A percentile compares a stretch with the other conserved stretches of the same genome.
Evolutionary conservation across 2,329 filamentous ascomycete genomes (phyloP).

Genomic region (Alternaria consortialis): DNA sequence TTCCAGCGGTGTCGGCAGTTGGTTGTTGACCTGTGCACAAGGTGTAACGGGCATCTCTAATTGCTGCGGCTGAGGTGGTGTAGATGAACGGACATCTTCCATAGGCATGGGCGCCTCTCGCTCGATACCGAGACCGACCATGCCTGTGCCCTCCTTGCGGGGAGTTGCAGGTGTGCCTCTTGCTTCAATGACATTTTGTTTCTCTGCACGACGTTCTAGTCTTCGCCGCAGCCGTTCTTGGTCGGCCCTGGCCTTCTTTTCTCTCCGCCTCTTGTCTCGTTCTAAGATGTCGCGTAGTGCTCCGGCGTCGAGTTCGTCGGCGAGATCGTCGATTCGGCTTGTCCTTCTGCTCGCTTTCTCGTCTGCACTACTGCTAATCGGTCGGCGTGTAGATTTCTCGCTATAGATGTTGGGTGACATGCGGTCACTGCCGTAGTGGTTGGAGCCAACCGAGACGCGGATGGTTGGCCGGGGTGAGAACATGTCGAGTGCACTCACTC

Average conservation of each 20-base stretch:
- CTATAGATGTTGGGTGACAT: constrained; percentile 54
- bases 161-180: constrained; percentile 66
- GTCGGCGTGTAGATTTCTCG: constrained; percentile 59
- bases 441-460: constrained; percentile 73
- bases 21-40: constrained; percentile 31
- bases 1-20: constrained; percentile 50
- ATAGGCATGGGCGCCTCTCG: constrained; percentile 66
- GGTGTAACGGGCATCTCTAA: constrained; percentile 33
- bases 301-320: constrained; percentile 84
- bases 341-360: constrained; percentile 63
- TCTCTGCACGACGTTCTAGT: constrained; percentile 72
- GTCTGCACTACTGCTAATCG: constrained; percentile 57
- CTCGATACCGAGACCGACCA: constrained; percentile 65
- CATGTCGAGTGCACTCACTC: constrained; percentile 80
- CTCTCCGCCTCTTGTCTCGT: constrained; percentile 80
- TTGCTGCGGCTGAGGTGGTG: constrained; percentile 36
- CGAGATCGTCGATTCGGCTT: constrained; percentile 73
- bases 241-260: constrained; percentile 75
- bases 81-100: constrained; percentile 58
- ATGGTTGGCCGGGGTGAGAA: constrained; percentile 86
- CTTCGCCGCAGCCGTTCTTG: constrained; percentile 72
- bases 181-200: constrained; percentile 65
- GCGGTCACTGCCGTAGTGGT: constrained; percentile 57
- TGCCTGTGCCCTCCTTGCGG: constrained; percentile 55
- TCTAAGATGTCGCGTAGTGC: constrained; percentile 91